Evolutionary conservation across 371 early-diverging fungal species (phyloP).

Genomic region (Thermomucor indicae-seudaticae): DNA sequence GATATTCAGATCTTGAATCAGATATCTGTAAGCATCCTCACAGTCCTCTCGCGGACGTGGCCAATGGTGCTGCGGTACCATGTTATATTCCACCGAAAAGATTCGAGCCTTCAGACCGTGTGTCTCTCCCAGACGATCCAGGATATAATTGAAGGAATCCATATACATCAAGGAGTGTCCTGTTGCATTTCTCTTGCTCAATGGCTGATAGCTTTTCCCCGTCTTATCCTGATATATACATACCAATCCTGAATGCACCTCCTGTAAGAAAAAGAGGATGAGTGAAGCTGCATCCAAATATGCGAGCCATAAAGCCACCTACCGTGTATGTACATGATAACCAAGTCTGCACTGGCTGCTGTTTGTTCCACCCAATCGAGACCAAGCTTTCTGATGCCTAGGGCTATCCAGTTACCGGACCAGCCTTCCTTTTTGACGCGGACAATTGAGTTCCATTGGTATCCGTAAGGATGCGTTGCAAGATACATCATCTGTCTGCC

Average conservation of each 20-base stretch:
- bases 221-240: too few species aligned
- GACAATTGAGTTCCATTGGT: slow-evolving; percentile 13
- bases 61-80: slow-evolving; percentile 13
- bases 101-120: slow-evolving; percentile 20
- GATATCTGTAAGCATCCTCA: slow-evolving; percentile 21
- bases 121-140: slow-evolving; percentile 14
- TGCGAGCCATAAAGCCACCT: neutral
- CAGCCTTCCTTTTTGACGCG: slow-evolving; percentile 2
- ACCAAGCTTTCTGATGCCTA: slow-evolving; percentile 3
- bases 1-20: slow-evolving; percentile 22
- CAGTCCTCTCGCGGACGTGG: slow-evolving; percentile 15
- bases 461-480: slow-evolving; percentile 5
- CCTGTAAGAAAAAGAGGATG: slow-evolving; percentile 9
- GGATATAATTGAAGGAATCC: slow-evolving; percentile 19
- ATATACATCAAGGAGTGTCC: slow-evolving; percentile 26
- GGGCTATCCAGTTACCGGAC: slow-evolving; percentile 24
- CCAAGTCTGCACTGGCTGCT: slow-evolving; percentile 14
- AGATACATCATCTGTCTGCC: neutral
- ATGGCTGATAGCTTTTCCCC: too few species aligned
- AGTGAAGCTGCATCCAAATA: neutral
- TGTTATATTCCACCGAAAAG: slow-evolving; percentile 23
- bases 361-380: slow-evolving; percentile 11
- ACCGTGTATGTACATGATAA: slow-evolving; percentile 34
- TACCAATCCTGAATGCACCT: slow-evolving; percentile 28
- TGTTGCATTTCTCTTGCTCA: too few species aligned